Base-by-base conservation (phyloP, 352 stramenopile species). In the Phytophthora rubi region DNA sequence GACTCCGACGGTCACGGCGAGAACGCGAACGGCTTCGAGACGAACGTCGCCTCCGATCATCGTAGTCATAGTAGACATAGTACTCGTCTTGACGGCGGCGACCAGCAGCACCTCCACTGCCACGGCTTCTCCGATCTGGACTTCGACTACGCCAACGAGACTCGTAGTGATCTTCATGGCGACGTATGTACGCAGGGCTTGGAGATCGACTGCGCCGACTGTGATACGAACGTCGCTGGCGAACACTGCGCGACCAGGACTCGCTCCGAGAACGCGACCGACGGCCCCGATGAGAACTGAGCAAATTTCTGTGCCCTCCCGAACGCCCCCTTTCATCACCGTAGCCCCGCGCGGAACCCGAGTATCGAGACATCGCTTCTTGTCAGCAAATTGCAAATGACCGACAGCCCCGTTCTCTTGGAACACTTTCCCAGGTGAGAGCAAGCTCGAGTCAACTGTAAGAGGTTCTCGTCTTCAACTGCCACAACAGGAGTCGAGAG, bases 401-500 rank as follows among this genome's bases (percentile, higher is more conserved):
- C 2, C 23, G 23, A 26, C 18, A 21, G 18, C 18, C 18, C 18
- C 18, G 18, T 21, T 21, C 18, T 21, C 18, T 21, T 21, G 18
- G 18, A 21, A 21, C 18, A 63, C 58, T 54, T 62, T 63, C 28
- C 44, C 59, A 60, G 60, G 44, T 30, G n/a, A 49, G 47, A 48
- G 44, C 5, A 13, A 53, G 53, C 62, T 61, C 39, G 39, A 48
- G 39, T 3, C 26, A 30, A 30, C 26, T 30, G 26, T 30, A 30
- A 30, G 26, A 30, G 3, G 26, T 6, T 4, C 26, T 28, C 33
- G 5, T 67, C 16, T 64, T 56, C 57, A 73, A 73, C 63, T 68
- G 52, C 18, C 57, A 7, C 15, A 53, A 52, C 60, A 30, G 26
- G 3, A 30, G 26, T 30, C 26, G 12, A 18, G 32, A 45, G 42